Evolutionary conservation across 176 grass and related monocot genomes (phyloP).

Genomic region (Otatea glauca): DNA sequence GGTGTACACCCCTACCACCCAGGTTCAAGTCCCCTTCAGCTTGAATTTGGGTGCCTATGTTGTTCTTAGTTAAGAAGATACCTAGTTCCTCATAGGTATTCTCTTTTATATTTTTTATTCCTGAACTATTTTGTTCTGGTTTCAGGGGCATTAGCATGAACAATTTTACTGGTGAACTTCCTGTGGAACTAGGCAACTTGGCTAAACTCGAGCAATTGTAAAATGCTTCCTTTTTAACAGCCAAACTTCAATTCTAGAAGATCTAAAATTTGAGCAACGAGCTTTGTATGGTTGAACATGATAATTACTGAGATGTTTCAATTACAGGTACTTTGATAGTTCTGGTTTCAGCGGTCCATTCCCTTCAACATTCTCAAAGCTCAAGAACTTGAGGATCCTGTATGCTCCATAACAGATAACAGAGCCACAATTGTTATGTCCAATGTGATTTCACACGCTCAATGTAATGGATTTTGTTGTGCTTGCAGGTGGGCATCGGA

Average conservation of each 20-base stretch:
- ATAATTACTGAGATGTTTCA: background rate
- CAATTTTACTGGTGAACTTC: conserved; percentile 59
- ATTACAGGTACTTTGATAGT: conserved; percentile 67
- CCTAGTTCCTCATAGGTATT: no score
- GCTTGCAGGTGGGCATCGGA: conserved; percentile 45
- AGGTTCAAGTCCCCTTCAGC: no score
- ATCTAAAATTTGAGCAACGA: background rate
- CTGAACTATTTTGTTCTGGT: background rate
- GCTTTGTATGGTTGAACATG: background rate
- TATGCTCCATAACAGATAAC: conserved; percentile 26
- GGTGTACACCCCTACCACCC: no score
- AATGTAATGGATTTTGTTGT: background rate
- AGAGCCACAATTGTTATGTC: background rate
- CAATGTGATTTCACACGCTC: background rate
- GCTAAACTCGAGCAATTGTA: conserved; percentile 48
- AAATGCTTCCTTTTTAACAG: background rate
- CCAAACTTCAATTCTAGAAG: background rate
- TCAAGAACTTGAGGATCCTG: conserved; percentile 50
- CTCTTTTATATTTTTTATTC: no score
- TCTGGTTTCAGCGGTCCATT: conserved; percentile 66
- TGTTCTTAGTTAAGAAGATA: no score
- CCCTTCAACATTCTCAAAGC: conserved; percentile 61
- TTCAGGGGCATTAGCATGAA: conserved; percentile 47
- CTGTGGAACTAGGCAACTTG: conserved; percentile 58
- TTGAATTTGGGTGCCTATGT: no score